A percentile compares a stretch with the other conserved stretches of the same genome.
These are phyloP conservation scores for Penicillium cataractarum DNA, from an alignment of 495 filamentous ascomycete genomes.

Conservation along the genomic window DNA sequence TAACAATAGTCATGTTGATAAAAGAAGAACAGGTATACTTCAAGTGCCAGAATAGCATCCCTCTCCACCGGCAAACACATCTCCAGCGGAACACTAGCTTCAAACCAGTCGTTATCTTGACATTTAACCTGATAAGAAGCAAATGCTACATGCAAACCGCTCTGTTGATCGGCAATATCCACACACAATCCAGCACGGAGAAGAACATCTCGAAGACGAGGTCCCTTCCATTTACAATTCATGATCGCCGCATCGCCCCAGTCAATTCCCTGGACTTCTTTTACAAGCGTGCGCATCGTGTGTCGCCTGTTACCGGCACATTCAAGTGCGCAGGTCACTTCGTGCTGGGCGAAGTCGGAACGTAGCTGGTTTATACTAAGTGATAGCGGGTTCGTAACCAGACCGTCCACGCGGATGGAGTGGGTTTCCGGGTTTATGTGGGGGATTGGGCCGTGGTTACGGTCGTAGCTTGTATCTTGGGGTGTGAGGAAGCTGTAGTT, in stretches of 20 bases:
- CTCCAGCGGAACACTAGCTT: conserved; percentile 52
- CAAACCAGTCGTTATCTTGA: conserved; percentile 61
- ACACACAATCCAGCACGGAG: conserved; percentile 33
- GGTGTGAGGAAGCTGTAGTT: conserved; percentile 46
- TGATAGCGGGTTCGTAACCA: conserved; percentile 32
- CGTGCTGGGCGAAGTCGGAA: conserved; percentile 53
- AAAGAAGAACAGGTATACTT: background rate
- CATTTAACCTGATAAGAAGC: conserved; percentile 52
- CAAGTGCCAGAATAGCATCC: conserved; percentile 54
- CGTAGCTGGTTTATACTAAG: conserved; percentile 44
- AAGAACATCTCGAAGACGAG: conserved; percentile 58
- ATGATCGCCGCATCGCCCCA: conserved; percentile 67
- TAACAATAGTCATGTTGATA: background rate
- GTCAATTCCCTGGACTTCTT: conserved; percentile 64
- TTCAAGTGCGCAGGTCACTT: conserved; percentile 59
- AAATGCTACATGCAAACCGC: conserved; percentile 59
- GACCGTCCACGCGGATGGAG: conserved; percentile 46
- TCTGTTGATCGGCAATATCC: conserved; percentile 13
- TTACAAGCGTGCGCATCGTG: conserved; percentile 64
- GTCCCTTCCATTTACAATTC: conserved; percentile 63
- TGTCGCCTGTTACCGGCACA: conserved; percentile 68
- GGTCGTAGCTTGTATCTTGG: conserved; percentile 44
- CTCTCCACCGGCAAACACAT: conserved; percentile 50
- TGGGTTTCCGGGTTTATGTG: conserved; percentile 44
- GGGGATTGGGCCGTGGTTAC: conserved; percentile 59